Conservation (phyloP, 2,329 filamentous ascomycete species). For the Colletotrichum aenigma region DNA sequence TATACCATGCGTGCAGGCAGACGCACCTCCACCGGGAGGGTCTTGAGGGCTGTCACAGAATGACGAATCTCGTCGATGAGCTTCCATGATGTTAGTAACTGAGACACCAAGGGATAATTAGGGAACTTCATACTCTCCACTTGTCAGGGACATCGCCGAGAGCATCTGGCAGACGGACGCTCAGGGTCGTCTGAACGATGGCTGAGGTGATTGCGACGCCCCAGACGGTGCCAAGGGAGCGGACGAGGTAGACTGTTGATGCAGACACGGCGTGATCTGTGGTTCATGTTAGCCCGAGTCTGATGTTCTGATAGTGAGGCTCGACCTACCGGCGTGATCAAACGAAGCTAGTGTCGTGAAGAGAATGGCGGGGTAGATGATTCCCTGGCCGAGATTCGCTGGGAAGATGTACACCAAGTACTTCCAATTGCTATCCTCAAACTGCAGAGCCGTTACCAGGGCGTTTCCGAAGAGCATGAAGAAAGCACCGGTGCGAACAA, state of each 20-base stretch:
- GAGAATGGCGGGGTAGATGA: constrained; percentile 61
- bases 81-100: constrained; percentile 39
- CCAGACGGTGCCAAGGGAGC: constrained; percentile 67
- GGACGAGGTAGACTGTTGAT: constrained; percentile 67
- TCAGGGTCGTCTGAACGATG: constrained; percentile 67
- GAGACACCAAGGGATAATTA: not conserved
- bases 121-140: constrained; percentile 53
- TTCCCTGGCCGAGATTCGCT: constrained; percentile 63
- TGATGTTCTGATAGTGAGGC: not conserved
- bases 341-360: constrained; percentile 69
- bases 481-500: constrained; percentile 54
- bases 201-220: constrained; percentile 67
- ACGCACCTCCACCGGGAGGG: constrained; percentile 60
- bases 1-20: constrained; percentile 62
- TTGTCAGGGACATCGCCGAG: constrained; percentile 61
- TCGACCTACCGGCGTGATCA: constrained; percentile 59
- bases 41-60: constrained; percentile 59
- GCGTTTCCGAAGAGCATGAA: constrained; percentile 59
- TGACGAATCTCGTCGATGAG: constrained; percentile 67
- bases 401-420: constrained; percentile 63
- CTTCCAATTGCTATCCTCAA: constrained; percentile 55
- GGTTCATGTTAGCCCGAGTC: not conserved
- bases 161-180: constrained; percentile 54
- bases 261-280: constrained; percentile 66
- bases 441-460: constrained; percentile 52